A percentile compares a stretch with the other conserved stretches of the same genome.
Conservation (phyloP, 2,329 filamentous ascomycete species). For the Diaporthe citrichinensis region DNA sequence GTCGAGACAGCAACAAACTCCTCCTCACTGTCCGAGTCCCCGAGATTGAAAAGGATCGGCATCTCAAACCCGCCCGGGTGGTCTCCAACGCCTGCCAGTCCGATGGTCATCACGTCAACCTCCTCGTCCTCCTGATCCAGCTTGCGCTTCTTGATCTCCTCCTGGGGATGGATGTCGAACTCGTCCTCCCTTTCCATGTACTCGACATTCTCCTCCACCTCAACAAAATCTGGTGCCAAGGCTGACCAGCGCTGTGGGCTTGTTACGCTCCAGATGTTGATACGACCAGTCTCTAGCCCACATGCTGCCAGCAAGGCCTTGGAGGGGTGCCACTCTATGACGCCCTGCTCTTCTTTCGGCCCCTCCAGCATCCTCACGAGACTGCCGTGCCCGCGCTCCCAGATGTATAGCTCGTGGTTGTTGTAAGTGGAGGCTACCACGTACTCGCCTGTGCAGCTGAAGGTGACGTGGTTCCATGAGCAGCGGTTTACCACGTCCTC, state of each 20-base stretch:
- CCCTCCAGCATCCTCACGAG: slow-evolving; percentile 97
- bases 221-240: slow-evolving; percentile 94
- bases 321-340: slow-evolving; percentile 97
- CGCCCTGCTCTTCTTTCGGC: slow-evolving; percentile 94
- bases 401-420: slow-evolving; percentile 98
- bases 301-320: slow-evolving; percentile 90
- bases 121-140: slow-evolving; percentile 94
- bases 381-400: slow-evolving; percentile 94
- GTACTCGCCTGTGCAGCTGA: slow-evolving; percentile 94
- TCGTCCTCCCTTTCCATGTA: slow-evolving; percentile 97
- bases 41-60: slow-evolving; percentile 93
- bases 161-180: slow-evolving; percentile 96
- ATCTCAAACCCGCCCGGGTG: slow-evolving; percentile 79
- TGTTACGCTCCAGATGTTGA: slow-evolving; percentile 96
- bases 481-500: slow-evolving; percentile 96
- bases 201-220: slow-evolving; percentile 98
- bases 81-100: slow-evolving; percentile 71
- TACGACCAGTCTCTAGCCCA: slow-evolving; percentile 90
- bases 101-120: slow-evolving; percentile 88
- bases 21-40: slow-evolving; percentile 95
- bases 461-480: slow-evolving; percentile 97
- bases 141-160: slow-evolving; percentile 92
- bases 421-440: slow-evolving; percentile 97
- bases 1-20: slow-evolving; percentile 79
- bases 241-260: slow-evolving; percentile 98